phyloP scores from a whole-genome alignment of 2,329 filamentous ascomycete species.

The Lasiodiplodia theobromae region DNA sequence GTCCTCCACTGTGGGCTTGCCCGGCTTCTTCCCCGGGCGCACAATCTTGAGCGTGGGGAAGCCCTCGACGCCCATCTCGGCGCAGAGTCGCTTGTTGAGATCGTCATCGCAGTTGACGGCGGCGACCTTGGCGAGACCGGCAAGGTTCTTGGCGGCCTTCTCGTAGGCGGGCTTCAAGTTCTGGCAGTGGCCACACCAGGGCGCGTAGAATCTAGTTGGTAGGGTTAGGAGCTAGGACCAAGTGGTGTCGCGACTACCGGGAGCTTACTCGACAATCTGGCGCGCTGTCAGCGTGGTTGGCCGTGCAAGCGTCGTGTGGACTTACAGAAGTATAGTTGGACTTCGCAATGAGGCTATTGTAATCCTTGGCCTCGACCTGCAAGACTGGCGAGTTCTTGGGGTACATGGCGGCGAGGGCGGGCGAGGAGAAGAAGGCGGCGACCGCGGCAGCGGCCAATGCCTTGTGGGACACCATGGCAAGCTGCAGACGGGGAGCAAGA shows the following conservation, averaged over 20 bases:
- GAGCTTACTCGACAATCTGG: conserved; percentile 40
- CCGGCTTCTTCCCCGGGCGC: conserved; percentile 79
- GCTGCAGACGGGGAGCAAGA: conserved; percentile 16
- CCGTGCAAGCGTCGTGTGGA: conserved; percentile 25
- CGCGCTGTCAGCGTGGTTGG: neutral
- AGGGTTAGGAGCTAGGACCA: conserved; percentile 38
- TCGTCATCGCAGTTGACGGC: conserved; percentile 96
- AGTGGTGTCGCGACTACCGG: conserved; percentile 12
- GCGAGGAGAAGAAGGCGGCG: conserved; percentile 70
- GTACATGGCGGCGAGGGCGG: conserved; percentile 77
- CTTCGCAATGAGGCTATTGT: conserved; percentile 81
- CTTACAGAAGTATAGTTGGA: conserved; percentile 92
- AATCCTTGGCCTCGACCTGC: conserved; percentile 79
- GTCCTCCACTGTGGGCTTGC: conserved; percentile 84
- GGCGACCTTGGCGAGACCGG: conserved; percentile 92
- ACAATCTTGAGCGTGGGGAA: conserved; percentile 97
- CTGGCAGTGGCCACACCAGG: conserved; percentile 97
- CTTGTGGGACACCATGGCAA: conserved; percentile 45
- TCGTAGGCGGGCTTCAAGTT: conserved; percentile 96
- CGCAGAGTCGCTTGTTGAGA: conserved; percentile 86
- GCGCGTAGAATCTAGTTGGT: conserved; percentile 84
- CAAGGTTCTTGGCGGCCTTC: conserved; percentile 86
- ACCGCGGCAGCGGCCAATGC: conserved; percentile 60
- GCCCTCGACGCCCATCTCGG: conserved; percentile 84
- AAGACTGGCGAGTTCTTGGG: conserved; percentile 85